These are phyloP conservation scores for Pythium sukuiense DNA, from an alignment of 352 stramenopile genomes.

Conservation along the genomic window DNA sequence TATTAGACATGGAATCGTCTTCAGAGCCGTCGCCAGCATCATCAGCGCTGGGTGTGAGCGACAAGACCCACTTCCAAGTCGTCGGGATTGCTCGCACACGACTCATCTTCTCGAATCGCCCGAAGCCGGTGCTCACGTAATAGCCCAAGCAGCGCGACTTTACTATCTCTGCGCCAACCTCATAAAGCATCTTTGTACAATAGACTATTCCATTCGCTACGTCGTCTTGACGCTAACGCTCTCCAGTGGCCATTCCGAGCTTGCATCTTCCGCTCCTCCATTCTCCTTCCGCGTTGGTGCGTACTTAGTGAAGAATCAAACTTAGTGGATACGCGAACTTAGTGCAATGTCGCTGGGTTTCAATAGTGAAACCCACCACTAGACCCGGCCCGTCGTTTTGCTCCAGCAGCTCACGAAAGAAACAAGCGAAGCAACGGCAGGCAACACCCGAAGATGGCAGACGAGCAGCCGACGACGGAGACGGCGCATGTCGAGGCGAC, in stretches of 20 bases:
- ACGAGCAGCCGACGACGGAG: constrained; percentile 10
- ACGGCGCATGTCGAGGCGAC: neutral
- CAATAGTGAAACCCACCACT: neutral
- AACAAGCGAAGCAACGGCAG: constrained; percentile 1
- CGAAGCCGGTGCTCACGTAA: constrained; percentile 67
- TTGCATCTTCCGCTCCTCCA: no score
- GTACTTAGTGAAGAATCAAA: neutral
- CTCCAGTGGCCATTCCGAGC: no score
- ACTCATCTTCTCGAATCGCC: constrained; percentile 71
- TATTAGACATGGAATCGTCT: constrained; percentile 16
- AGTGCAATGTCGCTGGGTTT: neutral
- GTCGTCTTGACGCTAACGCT: no score
- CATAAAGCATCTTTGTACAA: neutral
- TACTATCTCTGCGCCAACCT: neutral
- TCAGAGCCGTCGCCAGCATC: neutral
- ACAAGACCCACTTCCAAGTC: constrained; percentile 50
- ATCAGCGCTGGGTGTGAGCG: neutral
- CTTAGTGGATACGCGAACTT: neutral
- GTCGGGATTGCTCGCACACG: constrained; percentile 80
- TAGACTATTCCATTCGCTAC: no score
- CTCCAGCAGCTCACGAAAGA: constrained; percentile 1
- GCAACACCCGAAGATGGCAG: neutral
- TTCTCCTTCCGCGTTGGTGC: no score
- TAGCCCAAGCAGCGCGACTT: neutral
- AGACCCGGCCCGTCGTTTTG: constrained; percentile 1